A percentile compares a stretch with the other conserved stretches of the same genome.
These are phyloP conservation scores for Kokia cookei DNA, from an alignment of 441 rosid genomes.

Conservation along the genomic window DNA sequence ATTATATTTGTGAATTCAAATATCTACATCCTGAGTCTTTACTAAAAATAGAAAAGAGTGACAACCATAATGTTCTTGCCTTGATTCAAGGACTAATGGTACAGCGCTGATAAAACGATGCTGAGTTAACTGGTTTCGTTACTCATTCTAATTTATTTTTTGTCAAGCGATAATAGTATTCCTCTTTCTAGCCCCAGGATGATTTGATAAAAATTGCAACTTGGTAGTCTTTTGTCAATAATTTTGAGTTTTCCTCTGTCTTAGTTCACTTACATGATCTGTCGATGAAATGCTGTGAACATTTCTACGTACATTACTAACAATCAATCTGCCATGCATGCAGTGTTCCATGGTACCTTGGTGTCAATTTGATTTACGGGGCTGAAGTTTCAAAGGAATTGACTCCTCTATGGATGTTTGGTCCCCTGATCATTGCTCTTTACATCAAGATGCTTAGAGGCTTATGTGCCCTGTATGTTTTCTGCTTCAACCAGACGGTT, in stretches of 20 bases:
- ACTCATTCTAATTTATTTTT: slow-evolving; percentile 2
- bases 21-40: background rate
- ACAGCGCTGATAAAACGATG: background rate
- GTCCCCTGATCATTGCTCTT: slow-evolving; percentile 25
- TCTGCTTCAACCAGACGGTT: slow-evolving; percentile 67
- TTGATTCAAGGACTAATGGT: background rate
- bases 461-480: slow-evolving; percentile 65
- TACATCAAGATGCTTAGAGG: slow-evolving; percentile 69
- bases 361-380: slow-evolving; percentile 58
- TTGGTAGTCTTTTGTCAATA: background rate
- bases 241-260: background rate
- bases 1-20: background rate
- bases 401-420: slow-evolving; percentile 63
- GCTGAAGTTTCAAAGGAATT: slow-evolving; percentile 73
- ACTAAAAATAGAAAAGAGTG: background rate
- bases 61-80: background rate
- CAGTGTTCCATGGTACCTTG: slow-evolving; percentile 72
- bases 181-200: background rate
- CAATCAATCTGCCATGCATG: slow-evolving; percentile 14
- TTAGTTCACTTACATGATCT: background rate
- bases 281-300: background rate
- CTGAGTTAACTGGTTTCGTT: background rate
- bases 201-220: background rate
- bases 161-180: background rate
- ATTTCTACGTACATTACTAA: background rate